Evolutionary conservation across 2,329 filamentous ascomycete genomes (phyloP).

Genomic region (Fusarium sp.): DNA sequence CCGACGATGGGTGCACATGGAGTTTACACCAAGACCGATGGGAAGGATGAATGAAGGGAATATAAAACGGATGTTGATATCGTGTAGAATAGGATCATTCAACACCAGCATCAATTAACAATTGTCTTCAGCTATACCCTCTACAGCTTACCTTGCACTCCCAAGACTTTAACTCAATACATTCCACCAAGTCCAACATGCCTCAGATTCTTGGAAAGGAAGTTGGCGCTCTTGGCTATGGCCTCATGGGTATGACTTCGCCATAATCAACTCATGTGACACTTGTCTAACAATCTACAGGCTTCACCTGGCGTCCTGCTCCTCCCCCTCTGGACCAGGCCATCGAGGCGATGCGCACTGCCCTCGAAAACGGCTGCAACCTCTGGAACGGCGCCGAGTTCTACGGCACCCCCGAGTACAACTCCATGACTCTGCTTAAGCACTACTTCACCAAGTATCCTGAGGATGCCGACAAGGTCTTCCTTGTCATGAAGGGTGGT

Average conservation of each 20-base stretch:
- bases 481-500: conserved; percentile 73
- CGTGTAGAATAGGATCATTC: background rate
- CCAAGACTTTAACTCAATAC: background rate
- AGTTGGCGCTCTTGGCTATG: conserved; percentile 65
- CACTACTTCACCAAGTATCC: conserved; percentile 74
- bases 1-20: background rate
- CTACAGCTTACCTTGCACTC: background rate
- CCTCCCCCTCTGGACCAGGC: conserved; percentile 60
- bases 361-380: conserved; percentile 59
- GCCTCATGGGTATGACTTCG: conserved; percentile 62
- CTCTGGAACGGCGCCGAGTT: conserved; percentile 75
- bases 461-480: conserved; percentile 71
- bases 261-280: background rate
- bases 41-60: background rate
- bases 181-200: conserved; percentile 25
- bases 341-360: conserved; percentile 67
- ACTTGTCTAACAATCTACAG: conserved; percentile 40
- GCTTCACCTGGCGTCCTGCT: conserved; percentile 58
- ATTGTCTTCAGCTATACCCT: background rate
- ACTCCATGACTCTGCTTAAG: conserved; percentile 70
- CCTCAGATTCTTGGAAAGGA: conserved; percentile 54
- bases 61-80: background rate
- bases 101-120: background rate
- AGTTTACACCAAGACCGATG: background rate
- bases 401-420: conserved; percentile 70